Conservation (phyloP, 2,329 filamentous ascomycete genomes). For the Exophiala aquamarina region DNA sequence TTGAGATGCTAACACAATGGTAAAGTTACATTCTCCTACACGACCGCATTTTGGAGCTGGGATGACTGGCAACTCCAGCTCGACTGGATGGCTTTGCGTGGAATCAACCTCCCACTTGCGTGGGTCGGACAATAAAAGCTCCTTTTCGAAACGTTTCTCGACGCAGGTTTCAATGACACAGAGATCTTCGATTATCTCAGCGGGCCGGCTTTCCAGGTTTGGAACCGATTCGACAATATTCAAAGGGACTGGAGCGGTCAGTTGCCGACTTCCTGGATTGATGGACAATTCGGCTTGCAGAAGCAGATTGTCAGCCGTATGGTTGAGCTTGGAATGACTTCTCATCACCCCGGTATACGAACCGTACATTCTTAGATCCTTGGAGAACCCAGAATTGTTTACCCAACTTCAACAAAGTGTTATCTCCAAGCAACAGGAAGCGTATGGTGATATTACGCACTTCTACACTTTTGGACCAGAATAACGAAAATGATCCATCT, state of each 20-base stretch:
- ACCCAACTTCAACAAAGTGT: slow-evolving; percentile 46
- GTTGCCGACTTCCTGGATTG: slow-evolving; percentile 48
- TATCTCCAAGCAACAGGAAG: slow-evolving; percentile 46
- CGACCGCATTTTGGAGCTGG: slow-evolving; percentile 53
- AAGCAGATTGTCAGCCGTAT: slow-evolving; percentile 51
- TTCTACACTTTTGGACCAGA: slow-evolving; percentile 56
- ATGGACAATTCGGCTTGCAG: slow-evolving; percentile 49
- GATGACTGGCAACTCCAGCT: slow-evolving; percentile 54
- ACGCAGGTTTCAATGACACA: slow-evolving; percentile 44
- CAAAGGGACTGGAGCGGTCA: slow-evolving; percentile 51
- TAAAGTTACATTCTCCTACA: slow-evolving; percentile 55
- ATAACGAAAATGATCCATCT: slow-evolving; percentile 52
- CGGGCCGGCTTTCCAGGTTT: slow-evolving; percentile 53
- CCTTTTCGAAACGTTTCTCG: slow-evolving; percentile 48
- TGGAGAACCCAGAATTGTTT: slow-evolving; percentile 41
- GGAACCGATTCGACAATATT: slow-evolving; percentile 57
- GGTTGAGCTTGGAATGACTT: slow-evolving; percentile 55
- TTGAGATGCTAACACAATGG: background rate
- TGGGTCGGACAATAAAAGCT: slow-evolving; percentile 56
- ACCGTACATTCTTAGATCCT: slow-evolving; percentile 51
- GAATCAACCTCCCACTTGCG: slow-evolving; percentile 52
- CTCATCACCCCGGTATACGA: slow-evolving; percentile 46
- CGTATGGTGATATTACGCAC: slow-evolving; percentile 50
- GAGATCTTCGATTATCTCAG: slow-evolving; percentile 51
- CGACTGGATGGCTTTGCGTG: slow-evolving; percentile 54